These are phyloP conservation scores for Stephania japonica DNA, from an alignment of 164 flowering plant species.

Conservation along the genomic window DNA sequence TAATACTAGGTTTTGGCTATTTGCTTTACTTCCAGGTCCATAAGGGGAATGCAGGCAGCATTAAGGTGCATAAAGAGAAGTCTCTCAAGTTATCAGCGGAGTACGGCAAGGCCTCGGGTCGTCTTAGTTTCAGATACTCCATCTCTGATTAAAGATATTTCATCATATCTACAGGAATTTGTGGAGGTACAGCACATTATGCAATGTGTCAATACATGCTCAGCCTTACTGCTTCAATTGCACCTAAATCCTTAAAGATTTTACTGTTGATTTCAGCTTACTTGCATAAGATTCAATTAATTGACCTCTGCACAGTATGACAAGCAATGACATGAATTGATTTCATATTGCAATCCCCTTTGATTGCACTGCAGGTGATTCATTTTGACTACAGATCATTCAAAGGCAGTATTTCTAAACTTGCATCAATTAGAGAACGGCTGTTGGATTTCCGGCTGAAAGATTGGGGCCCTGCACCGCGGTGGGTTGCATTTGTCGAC, in stretches of 20 bases:
- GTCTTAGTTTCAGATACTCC: conserved; percentile 90
- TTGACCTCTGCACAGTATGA: not conserved
- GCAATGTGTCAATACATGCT: not conserved
- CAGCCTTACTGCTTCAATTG: not conserved
- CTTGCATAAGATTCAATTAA: not conserved
- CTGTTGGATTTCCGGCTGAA: conserved; percentile 55
- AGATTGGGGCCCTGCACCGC: conserved; percentile 99
- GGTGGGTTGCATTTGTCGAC: conserved; percentile 99
- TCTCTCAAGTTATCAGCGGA: conserved; percentile 18
- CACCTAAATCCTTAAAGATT: not conserved
- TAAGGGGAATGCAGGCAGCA: conserved; percentile 69
- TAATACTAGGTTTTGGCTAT: not conserved
- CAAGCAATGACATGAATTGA: not conserved
- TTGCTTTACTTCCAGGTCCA: conserved; percentile 39
- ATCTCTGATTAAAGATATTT: conserved; percentile 42
- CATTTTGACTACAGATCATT: conserved; percentile 69
- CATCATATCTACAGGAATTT: conserved; percentile 46
- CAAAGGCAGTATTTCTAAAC: conserved; percentile 51
- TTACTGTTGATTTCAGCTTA: not conserved
- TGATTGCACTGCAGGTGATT: conserved; percentile 42
- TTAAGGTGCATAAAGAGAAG: conserved; percentile 63
- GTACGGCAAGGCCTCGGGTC: conserved; percentile 43
- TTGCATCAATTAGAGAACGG: conserved; percentile 9
- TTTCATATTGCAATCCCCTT: not conserved
- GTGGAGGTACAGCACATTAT: conserved; percentile 55